Evolutionary conservation across 345 rosid species (phyloP), one percentile per base, ranked within the genome.

Genomic region (Bruguiera gymnorhiza): DNA sequence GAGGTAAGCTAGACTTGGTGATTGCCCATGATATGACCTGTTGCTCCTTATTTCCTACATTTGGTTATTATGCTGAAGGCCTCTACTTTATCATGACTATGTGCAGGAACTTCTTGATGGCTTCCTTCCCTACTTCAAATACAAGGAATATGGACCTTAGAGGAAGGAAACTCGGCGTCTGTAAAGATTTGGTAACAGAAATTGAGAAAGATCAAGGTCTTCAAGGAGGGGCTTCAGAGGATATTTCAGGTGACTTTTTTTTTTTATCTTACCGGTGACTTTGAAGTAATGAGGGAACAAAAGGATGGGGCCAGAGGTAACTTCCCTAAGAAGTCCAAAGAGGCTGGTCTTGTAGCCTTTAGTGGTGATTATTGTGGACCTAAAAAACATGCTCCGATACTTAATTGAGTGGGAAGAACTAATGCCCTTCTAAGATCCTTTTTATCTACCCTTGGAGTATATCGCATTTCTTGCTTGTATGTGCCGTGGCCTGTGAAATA

Each of bases 341-440:
- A 26, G 56, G 54, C 69, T 80, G 69, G 64, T 59, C 83, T 68
- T 73, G 71, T 80, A 46, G 82, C 75, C 68, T 81, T 77, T 69
- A 62, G 66, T 30, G 75, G 80, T 66, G 86, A 85, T 76, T 80
- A 80, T 75, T 64, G 70, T 59, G 78, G 76, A 34, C 80, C 83
- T 63, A 82, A 75, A 39, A 75, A 60, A 24, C 84, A 1, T 32
- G 6, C 34, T 4, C 6, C 34, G 5, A 32, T 32, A 32, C 6
- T 32, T 32, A 32, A 32, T 32, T 32, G 34, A 32, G 34, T 32
- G 1, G 5, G 6, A 36, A 36, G 10, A 36, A 36, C 8, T 36
- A 80, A 60, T 30, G 50, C 6, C n/a, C 50, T 19, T 77, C 43
- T 39, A 39, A 39, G 75, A 56, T 72, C 65, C 65, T 31, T 46